Evolutionary conservation across 352 stramenopile species (phyloP).

Genomic region (Phytophthora capsici): DNA sequence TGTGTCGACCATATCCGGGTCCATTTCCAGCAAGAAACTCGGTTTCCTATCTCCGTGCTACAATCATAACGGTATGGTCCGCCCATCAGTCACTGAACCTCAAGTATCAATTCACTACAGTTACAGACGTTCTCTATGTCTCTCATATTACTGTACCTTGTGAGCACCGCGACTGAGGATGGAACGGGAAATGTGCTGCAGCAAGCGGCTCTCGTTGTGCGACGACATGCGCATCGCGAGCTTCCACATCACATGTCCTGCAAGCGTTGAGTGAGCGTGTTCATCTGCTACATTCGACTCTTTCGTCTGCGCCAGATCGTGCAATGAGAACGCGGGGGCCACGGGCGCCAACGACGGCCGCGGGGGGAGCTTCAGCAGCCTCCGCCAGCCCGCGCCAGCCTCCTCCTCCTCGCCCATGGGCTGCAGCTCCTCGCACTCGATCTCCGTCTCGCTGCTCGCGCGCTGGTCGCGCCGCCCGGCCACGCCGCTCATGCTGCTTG

Average conservation of each 20-base stretch:
- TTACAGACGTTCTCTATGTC: conserved; percentile 2
- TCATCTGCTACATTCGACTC: conserved; percentile 10
- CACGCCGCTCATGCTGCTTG: conserved; percentile 39
- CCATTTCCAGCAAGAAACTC: conserved; percentile 39
- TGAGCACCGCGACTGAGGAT: conserved; percentile 59
- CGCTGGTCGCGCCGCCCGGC: conserved; percentile 35
- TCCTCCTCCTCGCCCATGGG: conserved; percentile 33
- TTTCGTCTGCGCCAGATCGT: conserved; percentile 40
- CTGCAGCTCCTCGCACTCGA: conserved; percentile 54
- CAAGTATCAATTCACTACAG: conserved; percentile 12
- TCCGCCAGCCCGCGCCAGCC: conserved; percentile 30
- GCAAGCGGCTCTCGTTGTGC: conserved; percentile 64
- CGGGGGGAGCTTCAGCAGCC: conserved; percentile 38
- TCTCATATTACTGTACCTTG: conserved; percentile 43
- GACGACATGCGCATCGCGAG: conserved; percentile 72
- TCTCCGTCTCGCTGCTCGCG: conserved; percentile 49
- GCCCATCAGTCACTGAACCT: conserved; percentile 30
- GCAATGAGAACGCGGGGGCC: conserved; percentile 29
- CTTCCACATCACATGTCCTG: conserved; percentile 69
- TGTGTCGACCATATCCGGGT: conserved; percentile 10
- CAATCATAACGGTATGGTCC: conserved; percentile 36
- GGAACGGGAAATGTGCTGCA: conserved; percentile 75
- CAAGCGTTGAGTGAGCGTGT: conserved; percentile 36
- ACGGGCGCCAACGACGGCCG: conserved; percentile 34
- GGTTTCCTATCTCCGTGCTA: conserved; percentile 39